Percentiles rank a stretch among this genome's conserved stretches.
phyloP scores from a whole-genome alignment of 192 early-diverging fungal genomes.

The Umbelopsis vinacea region DNA sequence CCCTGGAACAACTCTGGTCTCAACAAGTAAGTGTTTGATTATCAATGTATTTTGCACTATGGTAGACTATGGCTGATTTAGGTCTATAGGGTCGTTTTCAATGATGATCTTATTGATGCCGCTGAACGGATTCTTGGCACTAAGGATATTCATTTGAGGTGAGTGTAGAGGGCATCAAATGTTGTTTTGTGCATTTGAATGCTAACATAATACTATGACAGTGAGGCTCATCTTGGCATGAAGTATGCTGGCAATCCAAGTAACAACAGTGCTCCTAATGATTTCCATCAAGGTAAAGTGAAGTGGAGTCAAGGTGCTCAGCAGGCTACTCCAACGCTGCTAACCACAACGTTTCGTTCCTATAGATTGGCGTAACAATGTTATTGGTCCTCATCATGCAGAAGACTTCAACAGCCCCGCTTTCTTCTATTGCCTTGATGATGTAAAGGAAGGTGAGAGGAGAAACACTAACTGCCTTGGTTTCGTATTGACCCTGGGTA shows the following conservation, averaged over 20 bases:
- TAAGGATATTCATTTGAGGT: constrained; percentile 17
- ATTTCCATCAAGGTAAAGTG: constrained; percentile 5
- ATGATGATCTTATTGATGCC: constrained; percentile 13
- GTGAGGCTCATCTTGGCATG: constrained; percentile 16
- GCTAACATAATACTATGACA: background rate
- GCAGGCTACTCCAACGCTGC: background rate
- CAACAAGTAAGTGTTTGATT: background rate
- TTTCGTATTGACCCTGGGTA: too few species aligned
- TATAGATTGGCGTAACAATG: constrained; percentile 11
- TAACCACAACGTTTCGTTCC: background rate
- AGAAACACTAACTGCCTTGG: too few species aligned
- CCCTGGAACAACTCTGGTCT: constrained; percentile 10
- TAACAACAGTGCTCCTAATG: constrained; percentile 12
- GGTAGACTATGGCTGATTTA: background rate
- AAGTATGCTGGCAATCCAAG: constrained; percentile 21
- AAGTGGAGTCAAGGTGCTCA: too few species aligned
- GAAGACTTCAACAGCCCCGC: constrained; percentile 12
- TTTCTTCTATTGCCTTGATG: constrained; percentile 20
- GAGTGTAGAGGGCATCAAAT: background rate
- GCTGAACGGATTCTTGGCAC: constrained; percentile 17
- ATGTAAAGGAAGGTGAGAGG: background rate
- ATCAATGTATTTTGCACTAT: background rate
- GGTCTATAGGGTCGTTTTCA: background rate
- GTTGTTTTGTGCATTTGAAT: background rate
- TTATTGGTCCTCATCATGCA: background rate